phyloP scores from a whole-genome alignment of 768 basidiomycete species.

The Infundibulicybe gibba region DNA sequence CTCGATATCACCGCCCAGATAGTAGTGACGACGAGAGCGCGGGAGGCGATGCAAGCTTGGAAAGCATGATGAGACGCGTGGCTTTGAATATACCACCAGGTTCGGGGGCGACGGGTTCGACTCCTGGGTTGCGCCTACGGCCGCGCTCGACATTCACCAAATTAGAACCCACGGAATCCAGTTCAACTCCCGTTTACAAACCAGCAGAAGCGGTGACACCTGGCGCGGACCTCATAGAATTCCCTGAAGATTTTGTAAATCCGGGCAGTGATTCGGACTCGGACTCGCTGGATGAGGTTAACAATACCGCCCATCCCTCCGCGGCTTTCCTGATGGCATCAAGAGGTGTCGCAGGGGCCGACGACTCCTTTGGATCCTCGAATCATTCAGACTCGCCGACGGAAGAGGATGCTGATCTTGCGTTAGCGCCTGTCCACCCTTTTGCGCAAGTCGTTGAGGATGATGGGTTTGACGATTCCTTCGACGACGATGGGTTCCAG shows the following conservation, averaged over 20 bases:
- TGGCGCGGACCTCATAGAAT: conserved; percentile 10
- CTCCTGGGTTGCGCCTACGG: conserved; percentile 25
- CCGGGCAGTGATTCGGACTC: conserved; percentile 51
- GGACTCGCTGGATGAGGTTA: conserved; percentile 56
- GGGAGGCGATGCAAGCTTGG: conserved; percentile 54
- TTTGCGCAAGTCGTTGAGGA: conserved; percentile 45
- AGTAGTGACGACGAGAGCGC: conserved; percentile 43
- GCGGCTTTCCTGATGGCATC: conserved; percentile 69
- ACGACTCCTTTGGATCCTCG: conserved; percentile 48
- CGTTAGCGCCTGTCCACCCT: conserved; percentile 51
- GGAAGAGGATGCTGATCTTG: conserved; percentile 36
- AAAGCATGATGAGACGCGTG: conserved; percentile 67
- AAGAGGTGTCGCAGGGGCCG: conserved; percentile 31
- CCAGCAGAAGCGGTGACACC: conserved; percentile 7
- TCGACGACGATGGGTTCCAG: conserved; percentile 53
- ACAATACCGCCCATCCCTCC: conserved; percentile 61
- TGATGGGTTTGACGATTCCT: conserved; percentile 47
- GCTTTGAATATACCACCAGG: conserved; percentile 39
- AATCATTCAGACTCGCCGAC: conserved; percentile 59
- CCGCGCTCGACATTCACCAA: conserved; percentile 13
- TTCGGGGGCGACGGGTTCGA: conserved; percentile 14
- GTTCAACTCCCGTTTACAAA: conserved; percentile 1
- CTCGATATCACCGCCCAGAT: conserved; percentile 53
- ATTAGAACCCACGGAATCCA: conserved; percentile 1
- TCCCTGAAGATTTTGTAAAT: conserved; percentile 4